Conservation (phyloP, 768 basidiomycete species). For the Trametes coccinea region DNA sequence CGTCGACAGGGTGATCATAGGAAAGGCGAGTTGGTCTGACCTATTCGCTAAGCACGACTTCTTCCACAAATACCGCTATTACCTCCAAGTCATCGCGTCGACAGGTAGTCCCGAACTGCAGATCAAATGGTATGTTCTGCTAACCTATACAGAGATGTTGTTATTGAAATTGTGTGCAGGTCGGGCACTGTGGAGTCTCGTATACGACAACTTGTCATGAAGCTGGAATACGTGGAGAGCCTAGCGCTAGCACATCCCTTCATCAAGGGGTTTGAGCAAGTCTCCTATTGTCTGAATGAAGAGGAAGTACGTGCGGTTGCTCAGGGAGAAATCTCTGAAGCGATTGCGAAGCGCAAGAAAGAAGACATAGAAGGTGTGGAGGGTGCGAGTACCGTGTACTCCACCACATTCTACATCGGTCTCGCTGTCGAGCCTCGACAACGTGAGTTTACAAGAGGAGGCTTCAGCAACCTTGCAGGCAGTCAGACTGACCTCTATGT, state of each 20-base stretch:
- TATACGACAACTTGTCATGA: slow-evolving; percentile 95
- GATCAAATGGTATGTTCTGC: slow-evolving; percentile 80
- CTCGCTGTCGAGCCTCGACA: slow-evolving; percentile 89
- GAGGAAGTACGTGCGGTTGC: slow-evolving; percentile 88
- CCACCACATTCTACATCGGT: slow-evolving; percentile 99
- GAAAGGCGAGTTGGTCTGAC: slow-evolving; percentile 84
- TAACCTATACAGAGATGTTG: not conserved
- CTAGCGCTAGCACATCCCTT: slow-evolving; percentile 93
- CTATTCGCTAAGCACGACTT: slow-evolving; percentile 96
- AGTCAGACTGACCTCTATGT: not conserved
- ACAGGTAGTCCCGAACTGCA: slow-evolving; percentile 83
- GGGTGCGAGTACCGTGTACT: slow-evolving; percentile 77
- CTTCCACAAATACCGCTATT: slow-evolving; percentile 95
- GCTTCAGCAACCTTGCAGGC: not conserved
- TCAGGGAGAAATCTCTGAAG: slow-evolving; percentile 81
- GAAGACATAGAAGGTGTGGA: slow-evolving; percentile 79
- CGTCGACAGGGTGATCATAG: slow-evolving; percentile 88
- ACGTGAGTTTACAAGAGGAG: slow-evolving; percentile 51
- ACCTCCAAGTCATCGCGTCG: slow-evolving; percentile 93
- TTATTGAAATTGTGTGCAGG: slow-evolving; percentile 38
- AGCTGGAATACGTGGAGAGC: slow-evolving; percentile 94
- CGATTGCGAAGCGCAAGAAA: slow-evolving; percentile 68
- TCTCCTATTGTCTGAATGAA: slow-evolving; percentile 78
- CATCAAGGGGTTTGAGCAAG: slow-evolving; percentile 90
- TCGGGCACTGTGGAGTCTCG: slow-evolving; percentile 98